phyloP scores from a whole-genome alignment of 306 rosid species.

The Dicorynia guianensis region DNA sequence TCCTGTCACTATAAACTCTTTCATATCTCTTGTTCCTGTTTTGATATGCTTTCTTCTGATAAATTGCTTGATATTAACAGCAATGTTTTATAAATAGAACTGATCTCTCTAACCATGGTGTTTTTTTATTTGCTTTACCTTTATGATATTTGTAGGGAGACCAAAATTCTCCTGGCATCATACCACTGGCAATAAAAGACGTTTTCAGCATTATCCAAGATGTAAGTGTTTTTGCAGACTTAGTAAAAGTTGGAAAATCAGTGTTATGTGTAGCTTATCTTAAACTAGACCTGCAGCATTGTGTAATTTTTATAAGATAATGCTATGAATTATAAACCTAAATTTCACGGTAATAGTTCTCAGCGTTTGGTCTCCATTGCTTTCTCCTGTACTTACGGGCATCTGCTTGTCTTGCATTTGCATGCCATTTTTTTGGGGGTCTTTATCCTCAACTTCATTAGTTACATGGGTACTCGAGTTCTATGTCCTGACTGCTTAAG shows the following conservation, averaged over 20 bases:
- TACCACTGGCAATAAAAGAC: conserved; percentile 97
- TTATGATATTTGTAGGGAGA: conserved; percentile 76
- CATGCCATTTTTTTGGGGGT: neutral
- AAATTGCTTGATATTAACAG: conserved; percentile 18
- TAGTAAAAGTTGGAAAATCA: conserved; percentile 16
- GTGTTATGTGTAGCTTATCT: conserved; percentile 17
- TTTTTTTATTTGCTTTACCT: conserved; percentile 38
- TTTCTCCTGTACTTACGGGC: conserved; percentile 2
- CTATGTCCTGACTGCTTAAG: conserved; percentile 18
- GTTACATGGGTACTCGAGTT: conserved; percentile 23
- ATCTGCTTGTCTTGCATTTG: conserved; percentile 29
- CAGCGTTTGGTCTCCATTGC: conserved; percentile 20
- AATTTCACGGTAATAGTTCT: conserved; percentile 25
- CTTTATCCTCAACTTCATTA: conserved; percentile 7
- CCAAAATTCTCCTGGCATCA: conserved; percentile 86
- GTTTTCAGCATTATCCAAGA: conserved; percentile 98
- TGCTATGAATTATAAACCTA: conserved; percentile 8
- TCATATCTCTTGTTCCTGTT: conserved; percentile 8
- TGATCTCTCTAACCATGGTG: conserved; percentile 24
- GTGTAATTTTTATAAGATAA: conserved; percentile 18
- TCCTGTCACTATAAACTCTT: neutral
- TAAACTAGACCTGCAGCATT: conserved; percentile 16
- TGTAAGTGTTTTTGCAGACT: conserved; percentile 63
- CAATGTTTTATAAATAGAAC: conserved; percentile 13
- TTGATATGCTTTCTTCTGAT: conserved; percentile 6